Percentiles rank a stretch among this genome's conserved stretches.
These are phyloP conservation scores for Purpureocillium takamizusanense DNA, from an alignment of 2,329 filamentous ascomycete genomes.

Conservation along the genomic window DNA sequence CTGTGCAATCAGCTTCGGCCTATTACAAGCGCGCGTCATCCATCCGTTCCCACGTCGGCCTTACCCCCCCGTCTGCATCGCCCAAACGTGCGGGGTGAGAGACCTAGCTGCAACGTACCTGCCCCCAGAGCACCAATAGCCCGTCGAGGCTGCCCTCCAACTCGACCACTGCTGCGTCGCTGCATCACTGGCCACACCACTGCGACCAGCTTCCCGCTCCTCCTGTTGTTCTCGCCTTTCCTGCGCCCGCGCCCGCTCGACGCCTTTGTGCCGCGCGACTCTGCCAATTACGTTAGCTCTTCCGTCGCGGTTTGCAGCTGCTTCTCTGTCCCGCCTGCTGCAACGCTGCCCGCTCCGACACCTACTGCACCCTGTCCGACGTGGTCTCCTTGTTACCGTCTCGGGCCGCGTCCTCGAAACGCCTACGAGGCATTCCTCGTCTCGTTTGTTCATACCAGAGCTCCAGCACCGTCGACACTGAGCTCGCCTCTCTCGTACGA, in stretches of 20 bases:
- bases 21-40: conserved; percentile 2
- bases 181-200: not conserved
- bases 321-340: not conserved
- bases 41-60: not conserved
- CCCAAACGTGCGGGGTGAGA: conserved; percentile 14
- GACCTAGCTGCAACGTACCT: conserved; percentile 9
- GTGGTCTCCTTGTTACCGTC: not conserved
- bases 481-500: not conserved
- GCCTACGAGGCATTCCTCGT: conserved; percentile 1
- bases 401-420: not conserved
- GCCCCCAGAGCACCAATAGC: conserved; percentile 16
- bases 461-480: not conserved
- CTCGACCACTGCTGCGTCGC: conserved; percentile 2
- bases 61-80: not conserved
- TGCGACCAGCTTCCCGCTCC: too few species aligned
- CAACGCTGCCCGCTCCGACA: not conserved
- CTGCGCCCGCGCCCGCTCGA: not conserved
- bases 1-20: conserved; percentile 4
- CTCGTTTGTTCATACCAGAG: not conserved
- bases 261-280: not conserved
- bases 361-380: not conserved
- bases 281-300: not conserved
- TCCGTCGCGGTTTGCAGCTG: not conserved
- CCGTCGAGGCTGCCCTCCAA: conserved; percentile 19
- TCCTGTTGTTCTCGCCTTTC: not conserved